Evolutionary conservation across 805 yeast species (phyloP), one percentile per base, ranked within the genome.

Genomic region (Starmerella geochares): DNA sequence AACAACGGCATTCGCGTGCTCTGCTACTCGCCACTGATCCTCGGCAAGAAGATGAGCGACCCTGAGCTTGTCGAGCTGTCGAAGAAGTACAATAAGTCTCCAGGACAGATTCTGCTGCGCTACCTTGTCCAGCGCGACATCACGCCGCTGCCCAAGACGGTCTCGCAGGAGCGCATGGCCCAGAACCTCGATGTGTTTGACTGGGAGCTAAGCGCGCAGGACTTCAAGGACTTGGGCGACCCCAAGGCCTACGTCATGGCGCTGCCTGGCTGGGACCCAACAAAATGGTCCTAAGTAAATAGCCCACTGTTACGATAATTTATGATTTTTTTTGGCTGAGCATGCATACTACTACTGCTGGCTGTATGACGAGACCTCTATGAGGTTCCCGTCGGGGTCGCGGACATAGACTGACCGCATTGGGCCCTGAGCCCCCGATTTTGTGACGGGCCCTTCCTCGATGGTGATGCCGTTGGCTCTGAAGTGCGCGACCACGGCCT

Each of bases 21-120:
- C 62, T 88, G 94, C 0, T 87, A 76, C 66, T 79, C 92, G 7
- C 95, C 96, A 7, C 73, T 87, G 60, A 79, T 83, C 1, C 74
- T 74, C 52, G 86, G 90, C 8, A 76, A 55, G 79, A 79, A 28
- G 73, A 70, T 59, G 63, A 52, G 62, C 52, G 56, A 70, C 52
- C 61, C 64, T 5, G 53, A 56, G 19, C 58, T 74, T 33, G 63
- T 54, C 17, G 61, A 59, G 37, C 60, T 74, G 29, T 64, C 67
- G 39, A 54, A 62, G 20, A 73, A 73, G 55, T 69, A 74, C 58
- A 54, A 60, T 39, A 68, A 66, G 50, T 55, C 66, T 7, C 64
- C 71, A 4, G 77, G 76, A 0, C 80, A 76, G 54, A 59, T 76
- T 1, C 64, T 74, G 48, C 65, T 77, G 38, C 64, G 68, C 39